Conservation (phyloP, 176 grass and related monocot species). For the Oryza australiensis region DNA sequence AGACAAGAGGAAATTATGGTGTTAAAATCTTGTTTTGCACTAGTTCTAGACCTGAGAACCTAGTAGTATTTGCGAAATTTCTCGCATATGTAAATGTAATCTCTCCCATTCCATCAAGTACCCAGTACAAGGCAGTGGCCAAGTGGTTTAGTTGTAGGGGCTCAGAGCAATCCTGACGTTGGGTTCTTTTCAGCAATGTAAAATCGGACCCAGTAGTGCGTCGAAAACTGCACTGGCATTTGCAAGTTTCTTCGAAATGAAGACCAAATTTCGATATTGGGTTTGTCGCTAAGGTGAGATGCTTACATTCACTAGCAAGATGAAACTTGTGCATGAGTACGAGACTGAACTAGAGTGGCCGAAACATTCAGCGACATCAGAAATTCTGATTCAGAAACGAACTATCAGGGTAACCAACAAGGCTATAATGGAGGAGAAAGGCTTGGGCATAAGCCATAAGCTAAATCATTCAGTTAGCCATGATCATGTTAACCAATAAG, state of each 20-base stretch:
- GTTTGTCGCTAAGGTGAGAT: background rate
- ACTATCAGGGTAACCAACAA: no score
- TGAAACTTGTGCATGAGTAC: no score
- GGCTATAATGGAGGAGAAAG: no score
- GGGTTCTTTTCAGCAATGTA: background rate
- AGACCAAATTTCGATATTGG: background rate
- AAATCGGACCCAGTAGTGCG: background rate
- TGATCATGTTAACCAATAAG: background rate
- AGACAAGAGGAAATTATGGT: background rate
- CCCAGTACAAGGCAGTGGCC: background rate
- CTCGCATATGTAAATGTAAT: background rate
- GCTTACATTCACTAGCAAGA: no score
- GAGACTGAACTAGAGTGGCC: no score
- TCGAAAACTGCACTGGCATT: background rate
- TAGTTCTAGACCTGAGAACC: background rate
- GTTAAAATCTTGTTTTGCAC: background rate
- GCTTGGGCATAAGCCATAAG: no score
- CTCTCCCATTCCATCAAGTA: background rate
- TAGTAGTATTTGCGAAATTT: conserved; percentile 17
- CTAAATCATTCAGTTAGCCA: no score
- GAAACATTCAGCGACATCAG: no score
- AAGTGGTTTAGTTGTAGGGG: background rate
- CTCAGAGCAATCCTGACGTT: background rate
- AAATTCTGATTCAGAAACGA: no score
- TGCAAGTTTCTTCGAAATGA: background rate